phyloP scores from a whole-genome alignment of 1,284 basidiomycete genomes.

The Austropuccinia psidii region DNA sequence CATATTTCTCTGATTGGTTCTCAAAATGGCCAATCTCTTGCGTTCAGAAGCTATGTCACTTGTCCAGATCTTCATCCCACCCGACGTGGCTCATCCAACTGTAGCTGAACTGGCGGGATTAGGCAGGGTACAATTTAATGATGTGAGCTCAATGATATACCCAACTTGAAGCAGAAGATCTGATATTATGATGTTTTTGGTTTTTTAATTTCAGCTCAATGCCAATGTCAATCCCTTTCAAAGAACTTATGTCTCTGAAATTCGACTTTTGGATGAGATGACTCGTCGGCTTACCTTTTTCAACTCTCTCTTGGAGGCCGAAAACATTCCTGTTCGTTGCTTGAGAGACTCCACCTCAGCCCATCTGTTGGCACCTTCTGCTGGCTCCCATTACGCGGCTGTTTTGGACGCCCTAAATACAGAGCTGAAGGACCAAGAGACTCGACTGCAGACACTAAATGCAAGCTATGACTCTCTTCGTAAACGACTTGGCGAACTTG shows the following conservation, averaged over 20 bases:
- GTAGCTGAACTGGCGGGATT: slow-evolving; percentile 91
- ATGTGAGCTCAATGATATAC: slow-evolving; percentile 54
- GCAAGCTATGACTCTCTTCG: slow-evolving; percentile 82
- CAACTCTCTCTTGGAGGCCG: slow-evolving; percentile 71
- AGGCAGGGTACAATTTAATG: slow-evolving; percentile 94
- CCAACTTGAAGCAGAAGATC: not conserved
- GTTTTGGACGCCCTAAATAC: slow-evolving; percentile 80
- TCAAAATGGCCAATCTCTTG: slow-evolving; percentile 3
- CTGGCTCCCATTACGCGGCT: slow-evolving; percentile 43
- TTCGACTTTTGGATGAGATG: slow-evolving; percentile 91
- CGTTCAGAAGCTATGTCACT: slow-evolving; percentile 65
- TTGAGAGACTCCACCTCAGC: slow-evolving; percentile 54
- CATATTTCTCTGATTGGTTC: too few relatives aligned
- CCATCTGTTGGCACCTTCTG: slow-evolving; percentile 63
- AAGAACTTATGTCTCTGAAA: slow-evolving; percentile 92
- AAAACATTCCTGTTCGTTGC: slow-evolving; percentile 63
- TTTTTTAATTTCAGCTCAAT: slow-evolving; percentile 62
- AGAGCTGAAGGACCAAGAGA: slow-evolving; percentile 79
- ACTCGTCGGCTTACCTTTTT: slow-evolving; percentile 89
- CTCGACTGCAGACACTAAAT: slow-evolving; percentile 83
- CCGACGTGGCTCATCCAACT: slow-evolving; percentile 93
- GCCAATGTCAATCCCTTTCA: slow-evolving; percentile 94
- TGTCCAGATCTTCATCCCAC: slow-evolving; percentile 94
- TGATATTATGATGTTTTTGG: not conserved
- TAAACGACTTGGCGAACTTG: slow-evolving; percentile 73